phyloP scores from a whole-genome alignment of 257 asterid genomes.

The Fraxinus excelsior region DNA sequence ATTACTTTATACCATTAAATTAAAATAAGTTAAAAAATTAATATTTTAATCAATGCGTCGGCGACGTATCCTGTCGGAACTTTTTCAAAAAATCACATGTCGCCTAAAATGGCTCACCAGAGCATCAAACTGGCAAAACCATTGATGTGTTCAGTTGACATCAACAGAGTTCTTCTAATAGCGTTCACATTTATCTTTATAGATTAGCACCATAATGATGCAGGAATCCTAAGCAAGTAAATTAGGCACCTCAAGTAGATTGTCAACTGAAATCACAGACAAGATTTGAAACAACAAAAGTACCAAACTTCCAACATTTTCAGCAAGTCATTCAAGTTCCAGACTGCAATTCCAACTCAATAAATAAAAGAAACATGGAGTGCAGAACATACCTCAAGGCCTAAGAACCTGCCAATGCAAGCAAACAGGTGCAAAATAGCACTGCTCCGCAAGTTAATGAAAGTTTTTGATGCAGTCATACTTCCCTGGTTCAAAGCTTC shows the following conservation, averaged over 20 bases:
- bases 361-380: slow-evolving; percentile 21
- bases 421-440: slow-evolving; percentile 90
- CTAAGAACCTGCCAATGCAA: slow-evolving; percentile 86
- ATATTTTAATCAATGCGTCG: too few species aligned
- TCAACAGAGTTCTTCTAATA: slow-evolving; percentile 14
- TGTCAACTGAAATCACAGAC: slow-evolving; percentile 10
- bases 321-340: slow-evolving; percentile 21
- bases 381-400: slow-evolving; percentile 74
- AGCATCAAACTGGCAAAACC: slow-evolving; percentile 18
- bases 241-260: slow-evolving; percentile 23
- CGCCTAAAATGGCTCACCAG: not conserved
- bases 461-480: slow-evolving; percentile 71
- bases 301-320: not conserved
- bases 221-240: slow-evolving; percentile 3
- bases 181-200: not conserved
- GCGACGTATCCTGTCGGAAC: too few species aligned
- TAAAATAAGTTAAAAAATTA: too few species aligned
- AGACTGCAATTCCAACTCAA: slow-evolving; percentile 14
- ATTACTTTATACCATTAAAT: too few species aligned
- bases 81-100: too few species aligned
- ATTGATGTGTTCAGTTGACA: slow-evolving; percentile 16
- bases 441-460: slow-evolving; percentile 75
- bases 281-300: not conserved
- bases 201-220: not conserved
- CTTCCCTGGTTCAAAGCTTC: slow-evolving; percentile 92